Base-by-base conservation (phyloP, 192 early-diverging fungal species). In the Paraglomus brasilianum region DNA sequence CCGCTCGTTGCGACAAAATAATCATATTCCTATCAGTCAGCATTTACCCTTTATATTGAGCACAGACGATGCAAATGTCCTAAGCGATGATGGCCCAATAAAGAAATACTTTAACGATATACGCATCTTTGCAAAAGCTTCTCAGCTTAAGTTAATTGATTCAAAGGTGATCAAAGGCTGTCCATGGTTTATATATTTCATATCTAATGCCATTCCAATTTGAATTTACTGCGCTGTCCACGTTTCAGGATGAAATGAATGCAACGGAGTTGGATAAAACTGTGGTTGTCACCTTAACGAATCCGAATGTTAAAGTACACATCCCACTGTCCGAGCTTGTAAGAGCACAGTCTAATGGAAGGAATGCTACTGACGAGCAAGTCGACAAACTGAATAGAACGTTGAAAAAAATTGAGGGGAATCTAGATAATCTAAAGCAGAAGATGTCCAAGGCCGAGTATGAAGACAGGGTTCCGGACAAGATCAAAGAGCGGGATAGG, bases 1-100 rank as follows among this genome's bases (percentile, higher is more conserved):
- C 24, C 73, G 85, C 8, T 82, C 85, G 3, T 43, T 86, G 43
- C 75, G 85, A 8, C 85, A 86, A 48, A 77, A 72, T 36, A 76
- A 86, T 48, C 79, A 81, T 49, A 75, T 84, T 10, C 77, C 76
- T 47, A 64, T 80, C 36, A 69, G 73, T 8, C 73, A 75, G 15
- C 57, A 67, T n/a, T 48, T 84, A 38, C 82, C 82, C 2, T 80
- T 84, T 55, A 79, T 59, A 2, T 77, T 86, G 46, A 80, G 72
- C 73, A 77, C 77, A 1, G 66, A 66, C 22, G 75, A 81, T 43
- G 38, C 52, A 8, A 62, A 68, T 22, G 51, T 80, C 13, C 13
- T 82, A 8, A 69, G 56, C 11, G 10, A 44, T 1, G 40, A 78
- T 17, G 77, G 80, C 7, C 72, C 72, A 13, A 55, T 81, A 8